Evolutionary conservation across 441 rosid species (phyloP), one percentile per base, ranked within the genome.

Genomic region (Eutrema salsugineum): DNA sequence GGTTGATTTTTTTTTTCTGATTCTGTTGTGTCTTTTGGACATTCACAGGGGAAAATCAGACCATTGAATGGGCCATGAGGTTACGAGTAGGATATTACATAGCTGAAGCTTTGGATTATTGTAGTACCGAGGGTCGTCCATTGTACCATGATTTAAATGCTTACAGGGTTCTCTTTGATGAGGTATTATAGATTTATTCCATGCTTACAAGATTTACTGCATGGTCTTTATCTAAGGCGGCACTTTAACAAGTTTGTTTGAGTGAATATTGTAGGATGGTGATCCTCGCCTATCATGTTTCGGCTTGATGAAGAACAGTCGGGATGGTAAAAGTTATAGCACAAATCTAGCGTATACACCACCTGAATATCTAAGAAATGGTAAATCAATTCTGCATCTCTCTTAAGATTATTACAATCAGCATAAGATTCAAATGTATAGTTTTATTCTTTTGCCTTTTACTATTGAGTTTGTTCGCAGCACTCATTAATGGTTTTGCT

Each of bases 241-340:
- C 3, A 50, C 39, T 47, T 11, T 62, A 14, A 67, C 63, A 35
- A 66, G 80, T 54, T 55, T 62, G 53, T 40, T 66, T 69, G 43
- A 56, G 19, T 82, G 81, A 54, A 70, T 79, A 59, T 81, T 76
- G 75, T 89, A 91, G 99, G 87, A 82, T 81, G 97, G 97, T 56
- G 97, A 94, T 85, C 97, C 99, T 47, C 91, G 93, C 49, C 95
- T 94, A 61, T 94, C 99, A 2, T 94, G 97, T 84, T 94, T 91
- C 44, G 99, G 99, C 30, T 83, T 94, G 83, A 90, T 94, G 94
- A 94, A 91, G 79, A 94, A 94, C 75, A 94, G 97, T 43, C 79
- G 94, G 66, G 97, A 94, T 83, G 99, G 99, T 74, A 90, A 91
- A 87, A 91, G 97, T 80, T 94, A 91, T 78, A 94, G 97, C 78